phyloP scores from a whole-genome alignment of 1,139 yeast species.

The Kodamaea ohmeri region DNA sequence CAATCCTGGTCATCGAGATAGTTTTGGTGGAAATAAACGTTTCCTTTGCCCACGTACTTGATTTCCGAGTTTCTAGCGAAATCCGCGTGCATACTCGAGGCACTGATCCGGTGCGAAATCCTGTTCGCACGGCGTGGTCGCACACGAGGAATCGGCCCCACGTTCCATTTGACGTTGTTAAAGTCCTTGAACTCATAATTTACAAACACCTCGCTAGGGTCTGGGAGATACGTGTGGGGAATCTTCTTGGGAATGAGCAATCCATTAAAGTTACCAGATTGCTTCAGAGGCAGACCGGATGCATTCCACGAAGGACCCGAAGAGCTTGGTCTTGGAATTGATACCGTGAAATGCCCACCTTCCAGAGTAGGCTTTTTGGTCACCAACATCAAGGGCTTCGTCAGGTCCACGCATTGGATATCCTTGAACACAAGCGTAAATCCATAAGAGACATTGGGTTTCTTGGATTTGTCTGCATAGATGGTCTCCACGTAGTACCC shows the following conservation, averaged over 20 bases:
- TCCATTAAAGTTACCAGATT: conserved; percentile 21
- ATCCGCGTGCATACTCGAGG: conserved; percentile 8
- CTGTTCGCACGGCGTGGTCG: conserved; percentile 17
- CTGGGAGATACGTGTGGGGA: conserved; percentile 16
- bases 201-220: conserved; percentile 14
- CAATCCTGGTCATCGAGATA: conserved; percentile 18
- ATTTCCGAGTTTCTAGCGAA: conserved; percentile 8
- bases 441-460: conserved; percentile 20
- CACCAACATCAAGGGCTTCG: conserved; percentile 30
- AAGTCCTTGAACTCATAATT: conserved; percentile 35
- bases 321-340: conserved; percentile 16
- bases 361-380: conserved; percentile 26
- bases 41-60: conserved; percentile 20
- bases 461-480: conserved; percentile 15
- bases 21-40: conserved; percentile 24
- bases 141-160: conserved; percentile 48
- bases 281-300: conserved; percentile 3
- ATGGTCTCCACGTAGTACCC: conserved; percentile 50
- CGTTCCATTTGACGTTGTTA: conserved; percentile 33
- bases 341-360: conserved; percentile 33
- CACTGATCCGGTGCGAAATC: conserved; percentile 11
- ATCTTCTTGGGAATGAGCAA: conserved; percentile 29
- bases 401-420: conserved; percentile 25
- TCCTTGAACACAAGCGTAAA: conserved; percentile 35
- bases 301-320: conserved; percentile 3